Percentiles rank a stretch among this genome's conserved stretches.
Conservation (phyloP, 257 asterid genomes). For the Gardenia jasminoides region DNA sequence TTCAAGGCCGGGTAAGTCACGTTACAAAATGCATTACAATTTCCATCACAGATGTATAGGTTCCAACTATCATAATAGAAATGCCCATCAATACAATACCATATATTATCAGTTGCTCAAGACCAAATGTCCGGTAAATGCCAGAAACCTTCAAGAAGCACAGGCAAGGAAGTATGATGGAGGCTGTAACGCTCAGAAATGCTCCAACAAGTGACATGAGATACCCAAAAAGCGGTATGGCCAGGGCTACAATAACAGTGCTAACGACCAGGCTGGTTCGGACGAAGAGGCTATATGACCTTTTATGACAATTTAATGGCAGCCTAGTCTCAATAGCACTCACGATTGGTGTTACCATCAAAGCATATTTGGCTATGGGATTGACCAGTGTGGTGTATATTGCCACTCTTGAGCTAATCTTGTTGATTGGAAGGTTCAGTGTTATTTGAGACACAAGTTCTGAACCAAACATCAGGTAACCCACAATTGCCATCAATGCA, state of each 20-base stretch:
- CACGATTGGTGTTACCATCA: slow-evolving; percentile 73
- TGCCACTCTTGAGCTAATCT: slow-evolving; percentile 62
- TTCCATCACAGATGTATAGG: slow-evolving; percentile 48
- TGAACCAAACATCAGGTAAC: slow-evolving; percentile 78
- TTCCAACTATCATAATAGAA: slow-evolving; percentile 51
- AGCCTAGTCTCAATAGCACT: slow-evolving; percentile 47
- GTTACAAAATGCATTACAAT: slow-evolving; percentile 35
- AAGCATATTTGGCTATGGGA: slow-evolving; percentile 78
- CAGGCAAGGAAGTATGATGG: slow-evolving; percentile 68
- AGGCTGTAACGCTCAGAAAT: slow-evolving; percentile 57
- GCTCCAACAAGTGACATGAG: slow-evolving; percentile 80
- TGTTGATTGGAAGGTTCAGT: slow-evolving; percentile 57
- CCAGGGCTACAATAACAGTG: slow-evolving; percentile 60
- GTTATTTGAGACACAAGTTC: slow-evolving; percentile 65
- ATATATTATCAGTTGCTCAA: slow-evolving; percentile 33
- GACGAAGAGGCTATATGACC: slow-evolving; percentile 32
- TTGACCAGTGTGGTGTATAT: slow-evolving; percentile 75
- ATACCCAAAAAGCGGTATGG: slow-evolving; percentile 65
- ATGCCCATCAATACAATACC: slow-evolving; percentile 49
- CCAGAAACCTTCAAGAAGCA: slow-evolving; percentile 79
- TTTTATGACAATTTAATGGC: slow-evolving; percentile 21
- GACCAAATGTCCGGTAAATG: slow-evolving; percentile 31
- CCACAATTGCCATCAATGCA: slow-evolving; percentile 65
- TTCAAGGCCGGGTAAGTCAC: too few relatives aligned
- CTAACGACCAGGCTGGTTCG: slow-evolving; percentile 55